These are phyloP conservation scores for Sporothrix luriei DNA, from an alignment of 2,329 filamentous ascomycete genomes.

Conservation along the genomic window DNA sequence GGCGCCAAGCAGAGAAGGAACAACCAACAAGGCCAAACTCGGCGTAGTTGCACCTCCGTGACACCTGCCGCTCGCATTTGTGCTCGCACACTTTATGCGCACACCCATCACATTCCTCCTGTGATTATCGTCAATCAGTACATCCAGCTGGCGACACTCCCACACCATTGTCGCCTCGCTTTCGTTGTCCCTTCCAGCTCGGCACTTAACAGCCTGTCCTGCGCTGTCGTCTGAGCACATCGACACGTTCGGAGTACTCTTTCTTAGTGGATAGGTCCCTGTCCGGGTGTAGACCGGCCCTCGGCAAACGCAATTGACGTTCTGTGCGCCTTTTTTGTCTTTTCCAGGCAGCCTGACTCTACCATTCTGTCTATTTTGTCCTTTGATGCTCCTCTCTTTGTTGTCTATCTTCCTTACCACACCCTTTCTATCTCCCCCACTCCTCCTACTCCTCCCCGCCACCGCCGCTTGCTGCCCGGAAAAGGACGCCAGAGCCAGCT, in stretches of 20 bases:
- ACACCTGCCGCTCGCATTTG: not conserved
- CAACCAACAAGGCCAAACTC: conserved; percentile 14
- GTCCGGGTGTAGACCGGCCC: too few species aligned
- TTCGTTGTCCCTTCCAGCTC: not conserved
- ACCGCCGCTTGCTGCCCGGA: conserved; percentile 5
- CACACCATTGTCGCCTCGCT: not conserved
- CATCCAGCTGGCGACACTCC: not conserved
- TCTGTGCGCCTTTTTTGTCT: not conserved
- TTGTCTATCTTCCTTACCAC: not conserved
- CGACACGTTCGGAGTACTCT: not conserved
- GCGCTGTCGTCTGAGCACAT: not conserved
- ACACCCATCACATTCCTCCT: not conserved
- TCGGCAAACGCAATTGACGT: not conserved
- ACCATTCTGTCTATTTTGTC: not conserved
- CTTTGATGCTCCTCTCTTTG: conserved; percentile 1
- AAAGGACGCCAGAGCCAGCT: conserved; percentile 17
- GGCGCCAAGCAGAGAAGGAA: conserved; percentile 20
- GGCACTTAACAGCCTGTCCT: not conserved
- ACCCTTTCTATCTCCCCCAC: conserved; percentile 3
- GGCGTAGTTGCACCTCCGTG: not conserved
- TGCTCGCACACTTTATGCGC: conserved; percentile 15
- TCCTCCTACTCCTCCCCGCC: conserved; percentile 11
- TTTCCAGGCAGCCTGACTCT: not conserved
- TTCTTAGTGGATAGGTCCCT: not conserved
- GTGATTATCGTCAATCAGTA: not conserved